Evolutionary conservation across 176 grass and related monocot species (phyloP).

Genomic region (Poa annua): DNA sequence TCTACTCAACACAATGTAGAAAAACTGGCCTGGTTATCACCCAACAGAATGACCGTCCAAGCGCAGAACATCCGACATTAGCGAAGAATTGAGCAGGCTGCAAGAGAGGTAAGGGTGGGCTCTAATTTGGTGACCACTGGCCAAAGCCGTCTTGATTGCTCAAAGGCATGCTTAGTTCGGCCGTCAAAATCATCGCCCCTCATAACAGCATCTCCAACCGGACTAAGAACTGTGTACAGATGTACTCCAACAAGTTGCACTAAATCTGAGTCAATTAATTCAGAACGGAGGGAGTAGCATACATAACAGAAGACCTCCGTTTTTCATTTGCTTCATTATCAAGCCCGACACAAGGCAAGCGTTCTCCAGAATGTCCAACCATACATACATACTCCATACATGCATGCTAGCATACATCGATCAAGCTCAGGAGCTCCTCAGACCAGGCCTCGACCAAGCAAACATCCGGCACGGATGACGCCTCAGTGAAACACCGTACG

Average conservation of each 20-base stretch:
- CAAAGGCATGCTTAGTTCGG: neutral
- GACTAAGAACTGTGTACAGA: neutral
- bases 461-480: neutral
- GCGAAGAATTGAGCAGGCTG: neutral
- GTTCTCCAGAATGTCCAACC: too few relatives aligned
- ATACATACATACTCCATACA: too few relatives aligned
- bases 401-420: neutral
- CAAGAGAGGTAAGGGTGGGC: neutral
- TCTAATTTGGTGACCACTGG: neutral
- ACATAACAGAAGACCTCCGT: constrained; percentile 20
- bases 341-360: neutral
- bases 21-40: constrained; percentile 14
- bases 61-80: neutral
- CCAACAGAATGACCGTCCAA: constrained; percentile 39
- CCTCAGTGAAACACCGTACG: constrained; percentile 12
- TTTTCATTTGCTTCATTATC: constrained; percentile 34
- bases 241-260: too few relatives aligned
- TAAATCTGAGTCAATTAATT: too few relatives aligned
- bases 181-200: constrained; percentile 30
- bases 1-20: neutral
- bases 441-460: neutral
- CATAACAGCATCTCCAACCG: neutral
- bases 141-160: constrained; percentile 9
- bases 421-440: neutral
- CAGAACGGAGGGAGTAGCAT: too few relatives aligned